Conservation (phyloP, 208 protist genomes). For the Acanthamoeba lenticulata region DNA sequence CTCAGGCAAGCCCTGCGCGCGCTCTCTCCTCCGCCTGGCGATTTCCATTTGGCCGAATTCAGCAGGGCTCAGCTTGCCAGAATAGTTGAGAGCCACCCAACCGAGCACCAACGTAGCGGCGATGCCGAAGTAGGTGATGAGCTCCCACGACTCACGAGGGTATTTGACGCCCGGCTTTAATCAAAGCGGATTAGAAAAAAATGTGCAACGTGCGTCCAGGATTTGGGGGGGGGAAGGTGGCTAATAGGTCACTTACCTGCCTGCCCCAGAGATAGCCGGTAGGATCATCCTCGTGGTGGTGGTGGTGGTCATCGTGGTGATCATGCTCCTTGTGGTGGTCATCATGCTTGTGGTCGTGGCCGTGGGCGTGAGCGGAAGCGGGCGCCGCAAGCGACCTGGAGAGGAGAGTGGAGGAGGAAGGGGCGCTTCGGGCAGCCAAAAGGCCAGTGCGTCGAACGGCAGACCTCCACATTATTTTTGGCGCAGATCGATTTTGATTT, state of each 20-base stretch:
- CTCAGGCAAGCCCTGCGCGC: neutral
- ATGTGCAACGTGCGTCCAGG: neutral
- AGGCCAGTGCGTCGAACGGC: no score
- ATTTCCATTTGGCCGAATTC: slow-evolving; percentile 18
- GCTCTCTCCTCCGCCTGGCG: slow-evolving; percentile 3
- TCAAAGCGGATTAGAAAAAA: neutral
- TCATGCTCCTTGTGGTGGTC: no score
- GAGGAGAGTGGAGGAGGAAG: neutral
- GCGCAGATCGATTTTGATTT: no score
- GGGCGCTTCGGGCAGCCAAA: neutral
- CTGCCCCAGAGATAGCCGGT: slow-evolving; percentile 1
- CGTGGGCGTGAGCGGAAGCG: neutral
- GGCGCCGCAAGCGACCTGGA: neutral
- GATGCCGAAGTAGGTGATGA: neutral
- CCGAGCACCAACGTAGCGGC: neutral
- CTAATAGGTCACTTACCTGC: neutral
- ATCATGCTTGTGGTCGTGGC: no score
- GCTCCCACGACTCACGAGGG: slow-evolving; percentile 10
- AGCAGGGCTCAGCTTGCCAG: neutral
- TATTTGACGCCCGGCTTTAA: neutral
- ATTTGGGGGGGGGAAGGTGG: neutral
- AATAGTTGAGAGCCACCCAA: neutral
- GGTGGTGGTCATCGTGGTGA: neutral
- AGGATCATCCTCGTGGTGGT: neutral
- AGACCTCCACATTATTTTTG: no score